Conservation (phyloP, 768 basidiomycete genomes). For the Pleurotus salmoneostramineus region DNA sequence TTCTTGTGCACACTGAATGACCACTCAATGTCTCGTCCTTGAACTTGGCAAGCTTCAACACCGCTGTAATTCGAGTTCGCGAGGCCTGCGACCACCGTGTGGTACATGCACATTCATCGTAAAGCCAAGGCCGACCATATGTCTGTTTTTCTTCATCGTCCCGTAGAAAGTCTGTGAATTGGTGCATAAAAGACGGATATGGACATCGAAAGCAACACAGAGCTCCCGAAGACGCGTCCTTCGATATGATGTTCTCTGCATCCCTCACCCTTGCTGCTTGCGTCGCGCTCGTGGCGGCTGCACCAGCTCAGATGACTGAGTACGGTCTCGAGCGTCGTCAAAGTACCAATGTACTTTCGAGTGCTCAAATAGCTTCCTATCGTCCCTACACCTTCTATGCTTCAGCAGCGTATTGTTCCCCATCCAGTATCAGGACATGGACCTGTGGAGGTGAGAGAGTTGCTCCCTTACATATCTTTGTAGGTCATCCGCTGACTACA, state of each 20-base stretch:
- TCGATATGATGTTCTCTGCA: background rate
- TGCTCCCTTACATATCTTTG: background rate
- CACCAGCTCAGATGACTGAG: no score
- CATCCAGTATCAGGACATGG: conserved; percentile 5
- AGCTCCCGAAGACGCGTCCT: background rate
- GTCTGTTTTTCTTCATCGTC: no score
- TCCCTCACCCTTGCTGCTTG: background rate
- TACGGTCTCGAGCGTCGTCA: conserved; percentile 29
- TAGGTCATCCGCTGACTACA: background rate
- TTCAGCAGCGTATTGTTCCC: conserved; percentile 44
- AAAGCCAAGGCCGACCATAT: no score
- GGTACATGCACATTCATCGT: no score
- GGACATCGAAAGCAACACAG: background rate
- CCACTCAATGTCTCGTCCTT: no score
- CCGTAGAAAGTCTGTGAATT: no score
- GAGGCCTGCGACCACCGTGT: no score
- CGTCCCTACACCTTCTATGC: conserved; percentile 47
- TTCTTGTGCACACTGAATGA: no score
- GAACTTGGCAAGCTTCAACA: no score
- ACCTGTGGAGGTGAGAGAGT: conserved; percentile 9
- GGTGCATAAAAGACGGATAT: no score
- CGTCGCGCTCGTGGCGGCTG: conserved; percentile 11
- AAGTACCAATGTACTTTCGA: conserved; percentile 33
- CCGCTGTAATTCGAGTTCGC: no score
- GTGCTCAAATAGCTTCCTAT: conserved; percentile 37